Evolutionary conservation across 2,329 filamentous ascomycete genomes (phyloP), one percentile per base, ranked within the genome.

Genomic region (Verticillium dahliae): DNA sequence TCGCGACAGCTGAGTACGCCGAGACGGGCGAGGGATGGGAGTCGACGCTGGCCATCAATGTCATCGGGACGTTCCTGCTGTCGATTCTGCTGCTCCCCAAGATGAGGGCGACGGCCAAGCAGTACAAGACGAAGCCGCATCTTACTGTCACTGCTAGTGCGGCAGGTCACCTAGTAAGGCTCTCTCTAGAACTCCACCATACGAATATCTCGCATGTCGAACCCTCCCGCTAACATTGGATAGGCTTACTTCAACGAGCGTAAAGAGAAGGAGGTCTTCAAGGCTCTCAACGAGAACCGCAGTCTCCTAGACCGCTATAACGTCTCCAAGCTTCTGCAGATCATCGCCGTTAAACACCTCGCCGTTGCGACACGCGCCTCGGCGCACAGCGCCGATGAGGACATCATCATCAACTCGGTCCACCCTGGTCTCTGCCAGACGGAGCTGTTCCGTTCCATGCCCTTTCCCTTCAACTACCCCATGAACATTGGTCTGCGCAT

Each of bases 21-120:
- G 61, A 65, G 14, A 58, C 69, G 50, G 62, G 68, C 22, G 76
- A 79, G 61, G 79, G 76, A 2, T 72, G 75, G 60, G 80, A 82
- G 67, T 66, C 66, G 14, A 76, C 71, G 34, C 67, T 81, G 57
- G 77, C 76, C 3, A 74, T 82, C 56, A 83, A 83, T 65, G 76
- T 81, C 18, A 69, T 83, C 39, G 74, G 73, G 3, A 82, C 78
- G 0, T 76, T 78, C 39, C 68, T 83, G 34, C 70, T 83, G 60
- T 74, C 75, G 0, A 52, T 82, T 11, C 63, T 76, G 58, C 64
- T 81, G 22, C 67, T 84, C 22, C 80, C 80, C 1, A 65, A 69
- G 31, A 64, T 84, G 65, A 72, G 73, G 22, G 68, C 68, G 13
- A 76, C 75, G 9, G 75, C 74, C 1, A 66, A 59, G 3, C 67